A percentile compares a stretch with the other conserved stretches of the same genome.
These are phyloP conservation scores for Exophiala viscosa DNA, from an alignment of 2,329 filamentous ascomycete genomes.

Conservation along the genomic window DNA sequence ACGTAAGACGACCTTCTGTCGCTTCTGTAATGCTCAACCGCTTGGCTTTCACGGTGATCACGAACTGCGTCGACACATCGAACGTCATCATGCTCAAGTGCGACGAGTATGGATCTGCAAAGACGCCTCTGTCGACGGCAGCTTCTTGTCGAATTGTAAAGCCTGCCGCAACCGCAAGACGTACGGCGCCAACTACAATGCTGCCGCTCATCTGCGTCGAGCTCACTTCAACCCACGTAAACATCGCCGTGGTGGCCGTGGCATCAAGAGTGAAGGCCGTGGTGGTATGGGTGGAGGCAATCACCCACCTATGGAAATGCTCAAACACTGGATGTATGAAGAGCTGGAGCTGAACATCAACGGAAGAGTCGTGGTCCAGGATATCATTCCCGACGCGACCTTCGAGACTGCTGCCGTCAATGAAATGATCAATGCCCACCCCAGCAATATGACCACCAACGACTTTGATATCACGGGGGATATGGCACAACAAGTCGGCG, in stretches of 20 bases:
- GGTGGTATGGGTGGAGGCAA: constrained; percentile 62
- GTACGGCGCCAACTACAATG: constrained; percentile 93
- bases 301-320: constrained; percentile 56
- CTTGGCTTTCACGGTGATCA: constrained; percentile 83
- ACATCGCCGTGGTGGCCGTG: constrained; percentile 51
- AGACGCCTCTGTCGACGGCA: constrained; percentile 56
- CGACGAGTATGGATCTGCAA: constrained; percentile 63
- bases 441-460: neutral
- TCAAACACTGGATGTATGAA: constrained; percentile 61
- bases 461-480: constrained; percentile 5
- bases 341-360: constrained; percentile 44
- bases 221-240: constrained; percentile 77
- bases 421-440: constrained; percentile 7
- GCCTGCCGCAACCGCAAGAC: constrained; percentile 71
- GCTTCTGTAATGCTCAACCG: constrained; percentile 65
- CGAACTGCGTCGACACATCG: constrained; percentile 67
- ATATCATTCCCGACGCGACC: constrained; percentile 20
- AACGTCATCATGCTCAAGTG: constrained; percentile 61
- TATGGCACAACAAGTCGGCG: constrained; percentile 1
- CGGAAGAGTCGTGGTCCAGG: constrained; percentile 21
- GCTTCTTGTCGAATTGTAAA: constrained; percentile 77
- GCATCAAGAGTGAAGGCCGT: constrained; percentile 57
- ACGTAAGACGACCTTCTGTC: constrained; percentile 59
- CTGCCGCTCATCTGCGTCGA: constrained; percentile 81
- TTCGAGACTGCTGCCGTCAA: constrained; percentile 16